Evolutionary conservation across 371 early-diverging fungal species (phyloP).

Genomic region (Mortierella sp.): DNA sequence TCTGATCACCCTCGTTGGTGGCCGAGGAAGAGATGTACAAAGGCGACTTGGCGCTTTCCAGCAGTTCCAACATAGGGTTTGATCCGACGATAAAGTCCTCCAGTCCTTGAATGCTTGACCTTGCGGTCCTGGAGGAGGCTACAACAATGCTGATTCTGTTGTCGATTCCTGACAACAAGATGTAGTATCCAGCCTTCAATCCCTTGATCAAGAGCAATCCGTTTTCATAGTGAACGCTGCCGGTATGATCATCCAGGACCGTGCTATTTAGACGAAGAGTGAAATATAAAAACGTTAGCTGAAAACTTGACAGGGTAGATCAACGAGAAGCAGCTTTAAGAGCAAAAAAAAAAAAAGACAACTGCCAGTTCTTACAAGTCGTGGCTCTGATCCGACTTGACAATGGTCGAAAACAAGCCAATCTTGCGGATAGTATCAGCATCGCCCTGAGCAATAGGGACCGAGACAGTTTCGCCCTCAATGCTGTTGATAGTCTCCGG

Average conservation of each 20-base stretch:
- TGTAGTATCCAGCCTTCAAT: constrained; percentile 45
- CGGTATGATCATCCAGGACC: constrained; percentile 33
- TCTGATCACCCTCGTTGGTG: background rate
- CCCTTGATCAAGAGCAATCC: constrained; percentile 33
- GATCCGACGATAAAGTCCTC: constrained; percentile 31
- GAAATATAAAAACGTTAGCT: background rate
- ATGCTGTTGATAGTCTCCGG: constrained; percentile 41
- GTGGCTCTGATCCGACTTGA: background rate
- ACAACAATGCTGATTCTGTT: constrained; percentile 12
- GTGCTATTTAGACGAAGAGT: background rate
- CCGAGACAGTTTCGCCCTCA: constrained; percentile 49
- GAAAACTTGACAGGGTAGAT: background rate
- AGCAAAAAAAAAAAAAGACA: too few relatives aligned
- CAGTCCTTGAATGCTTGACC: constrained; percentile 27
- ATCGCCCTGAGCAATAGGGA: constrained; percentile 40
- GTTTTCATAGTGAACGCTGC: constrained; percentile 24
- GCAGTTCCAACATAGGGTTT: constrained; percentile 44
- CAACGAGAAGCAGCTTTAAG: background rate
- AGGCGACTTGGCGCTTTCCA: constrained; percentile 30
- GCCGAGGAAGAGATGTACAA: constrained; percentile 19
- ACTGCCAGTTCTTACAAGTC: background rate
- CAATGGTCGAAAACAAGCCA: constrained; percentile 24
- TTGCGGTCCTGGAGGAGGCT: constrained; percentile 11
- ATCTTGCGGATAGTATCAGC: constrained; percentile 28
- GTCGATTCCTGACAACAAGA: constrained; percentile 22